Conservation (phyloP, 2,329 filamentous ascomycete species). For the Botryotinia convoluta region DNA sequence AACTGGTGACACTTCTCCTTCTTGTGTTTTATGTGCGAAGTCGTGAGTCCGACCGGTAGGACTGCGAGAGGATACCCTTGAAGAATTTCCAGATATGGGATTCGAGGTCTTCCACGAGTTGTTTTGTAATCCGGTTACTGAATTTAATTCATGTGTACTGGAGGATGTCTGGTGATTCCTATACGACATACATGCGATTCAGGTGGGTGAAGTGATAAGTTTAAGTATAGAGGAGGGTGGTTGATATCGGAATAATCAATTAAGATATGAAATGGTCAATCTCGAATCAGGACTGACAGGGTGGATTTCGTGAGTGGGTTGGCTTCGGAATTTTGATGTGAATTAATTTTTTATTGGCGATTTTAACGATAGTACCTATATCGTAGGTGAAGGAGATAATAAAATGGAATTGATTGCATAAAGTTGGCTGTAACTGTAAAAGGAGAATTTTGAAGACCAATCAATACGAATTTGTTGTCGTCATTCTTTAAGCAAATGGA, state of each 20-base stretch:
- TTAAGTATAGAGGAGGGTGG: neutral
- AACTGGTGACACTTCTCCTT: constrained; percentile 16
- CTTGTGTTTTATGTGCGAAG: constrained; percentile 24
- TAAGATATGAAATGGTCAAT: neutral
- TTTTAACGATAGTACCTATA: neutral
- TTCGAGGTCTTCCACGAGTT: constrained; percentile 30
- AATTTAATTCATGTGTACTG: constrained; percentile 16
- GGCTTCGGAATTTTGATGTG: neutral
- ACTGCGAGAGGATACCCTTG: constrained; percentile 24
- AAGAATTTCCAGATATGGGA: constrained; percentile 28
- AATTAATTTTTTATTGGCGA: neutral
- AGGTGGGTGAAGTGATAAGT: neutral
- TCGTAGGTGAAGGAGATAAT: neutral
- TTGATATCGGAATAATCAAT: constrained; percentile 5
- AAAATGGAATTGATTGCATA: neutral
- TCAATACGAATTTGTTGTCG: constrained; percentile 2
- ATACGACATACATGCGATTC: constrained; percentile 37
- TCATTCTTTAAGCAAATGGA: neutral
- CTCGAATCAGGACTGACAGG: neutral
- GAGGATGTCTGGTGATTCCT: constrained; percentile 27
- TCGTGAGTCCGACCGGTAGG: constrained; percentile 24
- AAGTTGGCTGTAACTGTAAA: neutral
- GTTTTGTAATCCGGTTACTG: constrained; percentile 19
- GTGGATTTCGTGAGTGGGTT: neutral
- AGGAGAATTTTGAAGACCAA: neutral